These are phyloP conservation scores for Alternaria ethzedia DNA, from an alignment of 2,329 filamentous ascomycete species.

Conservation along the genomic window DNA sequence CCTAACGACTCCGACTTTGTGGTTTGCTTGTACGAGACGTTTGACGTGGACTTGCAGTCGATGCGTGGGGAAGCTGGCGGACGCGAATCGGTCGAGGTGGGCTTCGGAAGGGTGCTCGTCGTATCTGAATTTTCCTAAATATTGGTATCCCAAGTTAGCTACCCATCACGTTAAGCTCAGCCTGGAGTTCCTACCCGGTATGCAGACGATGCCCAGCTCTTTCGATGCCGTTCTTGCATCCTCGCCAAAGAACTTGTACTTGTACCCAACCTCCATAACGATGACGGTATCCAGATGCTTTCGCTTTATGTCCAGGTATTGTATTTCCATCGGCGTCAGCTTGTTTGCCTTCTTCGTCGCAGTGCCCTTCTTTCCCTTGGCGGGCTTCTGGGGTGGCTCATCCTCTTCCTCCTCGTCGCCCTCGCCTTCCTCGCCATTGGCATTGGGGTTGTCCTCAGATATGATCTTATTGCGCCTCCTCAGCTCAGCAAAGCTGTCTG, in stretches of 20 bases:
- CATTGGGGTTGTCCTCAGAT: conserved; percentile 61
- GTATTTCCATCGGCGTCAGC: conserved; percentile 91
- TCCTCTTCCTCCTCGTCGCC: conserved; percentile 63
- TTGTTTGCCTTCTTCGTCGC: conserved; percentile 75
- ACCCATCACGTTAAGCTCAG: neutral
- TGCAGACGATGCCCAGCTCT: conserved; percentile 92
- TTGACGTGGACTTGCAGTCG: conserved; percentile 93
- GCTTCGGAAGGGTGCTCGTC: conserved; percentile 87
- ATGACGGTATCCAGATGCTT: conserved; percentile 89
- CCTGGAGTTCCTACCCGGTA: conserved; percentile 63
- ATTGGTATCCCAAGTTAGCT: conserved; percentile 79
- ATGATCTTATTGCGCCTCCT: conserved; percentile 65
- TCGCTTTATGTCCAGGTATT: conserved; percentile 91
- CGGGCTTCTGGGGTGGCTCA: conserved; percentile 59
- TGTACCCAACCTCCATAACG: conserved; percentile 96
- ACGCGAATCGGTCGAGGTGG: conserved; percentile 89
- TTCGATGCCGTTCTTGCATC: conserved; percentile 89
- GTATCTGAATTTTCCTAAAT: conserved; percentile 77
- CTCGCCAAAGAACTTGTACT: conserved; percentile 96
- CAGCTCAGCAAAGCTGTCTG: conserved; percentile 77
- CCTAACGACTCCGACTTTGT: conserved; percentile 94
- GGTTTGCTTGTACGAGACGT: conserved; percentile 85
- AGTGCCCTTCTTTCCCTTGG: conserved; percentile 58
- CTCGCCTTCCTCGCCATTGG: conserved; percentile 59
- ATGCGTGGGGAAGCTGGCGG: conserved; percentile 93